phyloP scores from a whole-genome alignment of 208 protist genomes.

The Trypanosoma brucei region DNA sequence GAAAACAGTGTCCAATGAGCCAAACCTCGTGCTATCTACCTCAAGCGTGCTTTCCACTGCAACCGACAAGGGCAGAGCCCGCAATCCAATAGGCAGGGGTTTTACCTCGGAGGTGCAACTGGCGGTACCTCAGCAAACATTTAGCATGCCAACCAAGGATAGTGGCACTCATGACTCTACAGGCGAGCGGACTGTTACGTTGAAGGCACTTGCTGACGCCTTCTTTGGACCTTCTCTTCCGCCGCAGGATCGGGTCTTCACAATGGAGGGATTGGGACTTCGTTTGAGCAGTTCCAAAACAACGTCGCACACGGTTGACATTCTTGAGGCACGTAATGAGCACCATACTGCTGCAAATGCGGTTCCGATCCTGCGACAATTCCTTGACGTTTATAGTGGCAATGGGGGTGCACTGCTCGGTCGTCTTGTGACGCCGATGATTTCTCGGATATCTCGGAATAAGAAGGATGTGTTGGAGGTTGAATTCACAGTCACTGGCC shows the following conservation, averaged over 20 bases:
- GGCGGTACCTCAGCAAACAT: no score
- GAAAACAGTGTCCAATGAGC: constrained; percentile 18
- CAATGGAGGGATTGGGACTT: constrained; percentile 51
- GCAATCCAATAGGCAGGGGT: neutral
- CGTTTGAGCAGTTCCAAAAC: constrained; percentile 37
- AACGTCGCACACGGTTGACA: constrained; percentile 5
- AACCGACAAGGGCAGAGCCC: neutral
- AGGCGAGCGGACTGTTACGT: constrained; percentile 1
- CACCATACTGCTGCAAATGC: constrained; percentile 18
- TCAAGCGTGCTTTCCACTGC: neutral
- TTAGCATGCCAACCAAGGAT: neutral
- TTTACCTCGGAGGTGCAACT: no score
- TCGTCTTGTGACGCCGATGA: constrained; percentile 35
- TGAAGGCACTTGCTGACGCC: constrained; percentile 16
- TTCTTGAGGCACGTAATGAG: constrained; percentile 22
- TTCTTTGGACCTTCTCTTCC: constrained; percentile 22
- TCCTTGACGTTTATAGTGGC: constrained; percentile 41
- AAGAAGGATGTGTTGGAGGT: constrained; percentile 45
- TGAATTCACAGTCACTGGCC: constrained; percentile 65
- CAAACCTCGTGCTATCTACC: constrained; percentile 10
- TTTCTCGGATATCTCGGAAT: constrained; percentile 30
- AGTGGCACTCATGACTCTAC: neutral
- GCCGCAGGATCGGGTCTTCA: constrained; percentile 24
- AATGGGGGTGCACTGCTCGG: constrained; percentile 37
- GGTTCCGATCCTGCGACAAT: constrained; percentile 32